Percentiles rank a stretch among this genome's conserved stretches.
Conservation (phyloP, 371 early-diverging fungal genomes). For the Capniomyces stellatus region DNA sequence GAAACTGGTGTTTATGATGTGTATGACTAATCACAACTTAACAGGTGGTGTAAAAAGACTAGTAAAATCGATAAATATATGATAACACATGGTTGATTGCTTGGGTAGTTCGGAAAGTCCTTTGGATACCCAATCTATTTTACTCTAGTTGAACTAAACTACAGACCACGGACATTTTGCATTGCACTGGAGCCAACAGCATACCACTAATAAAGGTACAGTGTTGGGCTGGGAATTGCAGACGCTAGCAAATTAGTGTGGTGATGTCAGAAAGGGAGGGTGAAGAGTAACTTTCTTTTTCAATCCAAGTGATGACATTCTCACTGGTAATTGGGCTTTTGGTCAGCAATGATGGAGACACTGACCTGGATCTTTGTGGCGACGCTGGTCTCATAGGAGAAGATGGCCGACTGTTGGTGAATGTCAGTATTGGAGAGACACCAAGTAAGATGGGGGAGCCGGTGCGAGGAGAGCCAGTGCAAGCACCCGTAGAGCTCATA, state of each 20-base stretch:
- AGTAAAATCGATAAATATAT: too few relatives aligned
- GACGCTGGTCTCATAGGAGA: background rate
- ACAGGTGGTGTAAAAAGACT: too few relatives aligned
- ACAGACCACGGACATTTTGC: too few relatives aligned
- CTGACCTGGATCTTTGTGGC: background rate
- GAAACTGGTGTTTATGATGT: too few relatives aligned
- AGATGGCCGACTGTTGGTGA: background rate
- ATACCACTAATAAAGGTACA: too few relatives aligned
- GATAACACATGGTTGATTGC: too few relatives aligned
- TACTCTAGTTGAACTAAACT: too few relatives aligned
- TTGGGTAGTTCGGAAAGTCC: too few relatives aligned
- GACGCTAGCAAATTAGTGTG: constrained; percentile 1
- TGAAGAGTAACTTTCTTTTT: background rate
- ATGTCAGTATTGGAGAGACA: background rate
- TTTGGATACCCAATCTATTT: too few relatives aligned
- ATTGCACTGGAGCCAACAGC: too few relatives aligned
- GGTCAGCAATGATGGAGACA: background rate
- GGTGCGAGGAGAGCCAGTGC: background rate
- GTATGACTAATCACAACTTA: too few relatives aligned
- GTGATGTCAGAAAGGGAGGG: background rate
- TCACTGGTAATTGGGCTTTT: background rate
- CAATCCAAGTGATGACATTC: background rate
- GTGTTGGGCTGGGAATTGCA: too few relatives aligned
- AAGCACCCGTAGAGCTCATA: background rate
- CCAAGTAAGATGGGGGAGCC: background rate